Percentiles rank a stretch among this genome's conserved stretches.
Evolutionary conservation across 2,329 filamentous ascomycete genomes (phyloP).

Genomic region (Amphichorda felina): DNA sequence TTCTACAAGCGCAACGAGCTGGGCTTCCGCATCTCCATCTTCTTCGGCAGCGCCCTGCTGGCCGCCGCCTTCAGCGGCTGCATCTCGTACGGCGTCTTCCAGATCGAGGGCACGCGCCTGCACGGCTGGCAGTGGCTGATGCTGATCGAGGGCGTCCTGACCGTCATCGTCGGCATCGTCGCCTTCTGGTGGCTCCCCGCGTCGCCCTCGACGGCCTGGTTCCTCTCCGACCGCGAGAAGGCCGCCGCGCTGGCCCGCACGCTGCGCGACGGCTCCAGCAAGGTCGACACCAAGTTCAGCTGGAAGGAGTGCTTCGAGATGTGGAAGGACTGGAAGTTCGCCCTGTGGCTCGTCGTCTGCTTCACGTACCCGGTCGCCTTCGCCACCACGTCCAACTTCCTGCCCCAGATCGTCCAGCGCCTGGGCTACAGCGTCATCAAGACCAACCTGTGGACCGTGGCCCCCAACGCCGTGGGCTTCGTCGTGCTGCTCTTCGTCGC

Average conservation of each 20-base stretch:
- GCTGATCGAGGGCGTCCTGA: conserved; percentile 1
- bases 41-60: conserved; percentile 43
- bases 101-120: not conserved
- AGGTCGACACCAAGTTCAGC: conserved; percentile 22
- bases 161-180: conserved; percentile 8
- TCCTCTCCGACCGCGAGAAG: conserved; percentile 25
- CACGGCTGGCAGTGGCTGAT: conserved; percentile 1
- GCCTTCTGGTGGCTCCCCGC: conserved; percentile 29
- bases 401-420: conserved; percentile 31
- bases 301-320: conserved; percentile 25
- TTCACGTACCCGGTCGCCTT: conserved; percentile 37
- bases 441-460: conserved; percentile 35
- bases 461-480: conserved; percentile 33
- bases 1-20: conserved; percentile 37
- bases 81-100: conserved; percentile 17
- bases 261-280: conserved; percentile 28
- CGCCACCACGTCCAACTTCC: conserved; percentile 21
- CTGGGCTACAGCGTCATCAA: conserved; percentile 30
- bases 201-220: conserved; percentile 26
- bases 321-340: conserved; percentile 24
- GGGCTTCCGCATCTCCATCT: conserved; percentile 44
- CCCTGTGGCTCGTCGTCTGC: conserved; percentile 29
- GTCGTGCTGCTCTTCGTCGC: conserved; percentile 29
- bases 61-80: conserved; percentile 56
- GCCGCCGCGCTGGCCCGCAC: conserved; percentile 21